Base-by-base conservation (phyloP, 768 basidiomycete genomes). In the Boletus subcaerulescens region DNA sequence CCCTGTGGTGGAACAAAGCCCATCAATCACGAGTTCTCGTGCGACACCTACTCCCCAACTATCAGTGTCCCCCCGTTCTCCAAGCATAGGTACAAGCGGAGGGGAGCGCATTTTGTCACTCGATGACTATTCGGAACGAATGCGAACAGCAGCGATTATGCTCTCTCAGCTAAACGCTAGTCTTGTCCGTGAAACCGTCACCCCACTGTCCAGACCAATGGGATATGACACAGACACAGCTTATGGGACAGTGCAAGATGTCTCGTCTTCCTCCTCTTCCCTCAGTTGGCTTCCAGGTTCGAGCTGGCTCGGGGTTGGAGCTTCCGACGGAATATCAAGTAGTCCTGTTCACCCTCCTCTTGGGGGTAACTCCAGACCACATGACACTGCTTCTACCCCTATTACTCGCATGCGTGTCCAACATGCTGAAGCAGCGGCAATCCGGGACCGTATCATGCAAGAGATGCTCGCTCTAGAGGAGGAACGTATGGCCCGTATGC, bases 121-220 rank as follows among this genome's bases (percentile, higher is more conserved):
- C 22, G 96, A 99, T 62, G 96, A 99, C 61, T 99, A 99, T 73
- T 96, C 96, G 1, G 93, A 98, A 61, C 85, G 97, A 48, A 99
- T 99, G 97, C 85, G 93, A 9, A 97, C 94, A 11, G 97, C 97
- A 11, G 97, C 97, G 11, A 87, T 98, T 58, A 98, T 99, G 97
- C 85, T 99, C 29, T 87, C 97, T 2, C 97, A 99, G 71, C 80
- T 99, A 45, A 97, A 94, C 63, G 87, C 93, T 1, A 91, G 80
- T 63, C 77, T 89, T 48, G 74, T 81, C 31, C 80, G 83, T 58
- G 87, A 89, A 61, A 71, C 78, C 24, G 63, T 76, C 5, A 73
- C 71, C 2, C 50, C 59, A 40, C 50, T 57, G 38, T 50, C 64
- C 22, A 66, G 48, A 48, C 57, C 61, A 36, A 43, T 39, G 26